These are phyloP conservation scores for Malus hybrid DNA, from an alignment of 331 rosid species.

Conservation along the genomic window DNA sequence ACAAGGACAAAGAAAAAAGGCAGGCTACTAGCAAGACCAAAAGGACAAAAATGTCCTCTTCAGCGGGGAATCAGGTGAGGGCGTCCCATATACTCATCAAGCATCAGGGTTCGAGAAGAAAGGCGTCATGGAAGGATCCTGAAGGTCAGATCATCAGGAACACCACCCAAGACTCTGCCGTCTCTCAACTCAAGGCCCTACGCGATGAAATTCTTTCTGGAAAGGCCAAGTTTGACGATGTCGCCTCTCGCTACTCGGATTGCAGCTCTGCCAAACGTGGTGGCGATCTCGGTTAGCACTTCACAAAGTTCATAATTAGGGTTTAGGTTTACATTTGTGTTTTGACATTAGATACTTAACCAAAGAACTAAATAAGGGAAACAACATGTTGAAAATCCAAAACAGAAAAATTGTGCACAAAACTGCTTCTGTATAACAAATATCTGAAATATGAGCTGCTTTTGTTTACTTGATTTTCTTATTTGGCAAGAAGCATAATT, in stretches of 20 bases:
- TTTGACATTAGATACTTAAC: neutral
- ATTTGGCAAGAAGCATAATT: neutral
- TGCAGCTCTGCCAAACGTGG: slow-evolving; percentile 92
- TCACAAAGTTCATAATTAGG: neutral
- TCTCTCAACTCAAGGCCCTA: slow-evolving; percentile 48
- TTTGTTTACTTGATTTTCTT: neutral
- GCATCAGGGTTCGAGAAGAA: slow-evolving; percentile 78
- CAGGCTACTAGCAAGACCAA: slow-evolving; percentile 14
- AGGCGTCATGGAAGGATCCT: slow-evolving; percentile 94
- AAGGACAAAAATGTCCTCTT: slow-evolving; percentile 62
- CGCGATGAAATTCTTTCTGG: slow-evolving; percentile 70
- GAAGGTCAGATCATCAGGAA: slow-evolving; percentile 61
- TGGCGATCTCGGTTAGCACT: slow-evolving; percentile 56
- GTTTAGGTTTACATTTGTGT: neutral
- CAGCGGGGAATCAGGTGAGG: slow-evolving; percentile 47
- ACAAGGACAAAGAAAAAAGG: slow-evolving; percentile 5
- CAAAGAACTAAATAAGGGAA: neutral
- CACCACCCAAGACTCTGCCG: slow-evolving; percentile 65
- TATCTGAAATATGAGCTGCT: neutral
- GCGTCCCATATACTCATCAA: slow-evolving; percentile 89
- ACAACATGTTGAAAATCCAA: neutral
- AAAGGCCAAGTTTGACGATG: slow-evolving; percentile 55
- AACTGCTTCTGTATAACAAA: no score
- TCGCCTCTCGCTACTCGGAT: slow-evolving; percentile 72
- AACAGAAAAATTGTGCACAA: neutral